Conservation (phyloP, 2,329 filamentous ascomycete species). For the Coleophoma eucalyptorum region DNA sequence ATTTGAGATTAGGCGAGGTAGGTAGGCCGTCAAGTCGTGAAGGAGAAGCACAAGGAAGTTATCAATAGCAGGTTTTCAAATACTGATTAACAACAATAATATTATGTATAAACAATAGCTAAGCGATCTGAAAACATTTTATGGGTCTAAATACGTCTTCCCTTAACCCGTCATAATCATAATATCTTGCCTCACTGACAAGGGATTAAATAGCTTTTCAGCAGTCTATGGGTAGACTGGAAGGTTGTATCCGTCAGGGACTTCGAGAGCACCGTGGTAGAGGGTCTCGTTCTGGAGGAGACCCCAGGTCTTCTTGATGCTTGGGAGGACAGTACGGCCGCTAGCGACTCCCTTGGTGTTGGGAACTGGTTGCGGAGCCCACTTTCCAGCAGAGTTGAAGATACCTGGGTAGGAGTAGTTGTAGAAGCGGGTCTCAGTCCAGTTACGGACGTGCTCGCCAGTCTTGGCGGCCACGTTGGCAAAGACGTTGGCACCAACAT, state of each 20-base stretch:
- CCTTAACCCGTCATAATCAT: too few species aligned
- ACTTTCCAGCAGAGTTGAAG: conserved; percentile 22
- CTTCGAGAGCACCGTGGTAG: conserved; percentile 25
- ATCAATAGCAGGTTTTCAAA: too few species aligned
- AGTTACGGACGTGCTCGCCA: conserved; percentile 41
- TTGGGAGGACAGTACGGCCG: conserved; percentile 24
- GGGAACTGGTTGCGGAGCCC: conserved; percentile 29
- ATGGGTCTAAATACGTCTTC: too few species aligned
- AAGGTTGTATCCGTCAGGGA: conserved; percentile 24
- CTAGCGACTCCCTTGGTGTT: conserved; percentile 27
- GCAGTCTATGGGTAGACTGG: conserved; percentile 10
- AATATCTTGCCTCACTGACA: too few species aligned
- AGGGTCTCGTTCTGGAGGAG: conserved; percentile 18
- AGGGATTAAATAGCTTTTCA: too few species aligned
- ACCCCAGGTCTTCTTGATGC: conserved; percentile 23
- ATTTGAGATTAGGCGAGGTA: too few species aligned
- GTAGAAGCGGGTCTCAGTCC: conserved; percentile 25
- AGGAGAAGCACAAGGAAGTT: too few species aligned
- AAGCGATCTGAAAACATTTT: too few species aligned
- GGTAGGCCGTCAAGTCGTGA: too few species aligned
- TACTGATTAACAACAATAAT: too few species aligned
- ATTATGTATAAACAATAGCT: too few species aligned
- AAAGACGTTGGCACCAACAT: conserved; percentile 71
- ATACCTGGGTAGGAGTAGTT: conserved; percentile 42
- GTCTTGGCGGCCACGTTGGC: conserved; percentile 56